These are phyloP conservation scores for Psidium guajava DNA, from an alignment of 345 rosid genomes.

Conservation along the genomic window DNA sequence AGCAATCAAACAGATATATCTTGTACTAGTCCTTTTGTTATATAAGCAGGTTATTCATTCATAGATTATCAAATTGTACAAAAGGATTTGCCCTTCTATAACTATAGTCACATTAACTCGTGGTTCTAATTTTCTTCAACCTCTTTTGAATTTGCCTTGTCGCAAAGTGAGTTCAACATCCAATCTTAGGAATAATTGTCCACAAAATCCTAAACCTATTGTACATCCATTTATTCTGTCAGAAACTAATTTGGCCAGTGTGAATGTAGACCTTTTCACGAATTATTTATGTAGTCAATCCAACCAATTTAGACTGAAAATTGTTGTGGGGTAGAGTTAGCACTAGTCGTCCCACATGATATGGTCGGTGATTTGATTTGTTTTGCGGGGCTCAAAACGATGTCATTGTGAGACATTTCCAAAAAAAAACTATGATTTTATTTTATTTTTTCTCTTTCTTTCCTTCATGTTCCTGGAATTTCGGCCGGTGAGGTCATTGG, in stretches of 20 bases:
- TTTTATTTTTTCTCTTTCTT: background rate
- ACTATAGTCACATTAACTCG: background rate
- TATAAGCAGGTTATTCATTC: background rate
- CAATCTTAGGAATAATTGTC: background rate
- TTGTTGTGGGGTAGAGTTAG: background rate
- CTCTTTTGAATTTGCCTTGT: background rate
- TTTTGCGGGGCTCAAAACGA: background rate
- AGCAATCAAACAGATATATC: background rate
- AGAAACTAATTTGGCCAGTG: background rate
- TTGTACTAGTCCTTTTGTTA: background rate
- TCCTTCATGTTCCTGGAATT: background rate
- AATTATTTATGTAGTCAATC: background rate
- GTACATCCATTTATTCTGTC: background rate
- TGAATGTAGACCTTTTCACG: background rate
- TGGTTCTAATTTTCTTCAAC: background rate
- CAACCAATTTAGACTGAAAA: background rate
- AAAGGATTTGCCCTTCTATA: background rate
- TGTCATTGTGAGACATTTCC: background rate
- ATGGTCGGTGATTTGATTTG: background rate
- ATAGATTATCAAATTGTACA: background rate
- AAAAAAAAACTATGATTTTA: background rate
- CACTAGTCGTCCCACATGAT: background rate
- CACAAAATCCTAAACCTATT: background rate
- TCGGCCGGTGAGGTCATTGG: fast-evolving
- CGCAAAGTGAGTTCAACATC: background rate